Evolutionary conservation across 2,329 filamentous ascomycete species (phyloP).

Genomic region (Epichloe elymi): DNA sequence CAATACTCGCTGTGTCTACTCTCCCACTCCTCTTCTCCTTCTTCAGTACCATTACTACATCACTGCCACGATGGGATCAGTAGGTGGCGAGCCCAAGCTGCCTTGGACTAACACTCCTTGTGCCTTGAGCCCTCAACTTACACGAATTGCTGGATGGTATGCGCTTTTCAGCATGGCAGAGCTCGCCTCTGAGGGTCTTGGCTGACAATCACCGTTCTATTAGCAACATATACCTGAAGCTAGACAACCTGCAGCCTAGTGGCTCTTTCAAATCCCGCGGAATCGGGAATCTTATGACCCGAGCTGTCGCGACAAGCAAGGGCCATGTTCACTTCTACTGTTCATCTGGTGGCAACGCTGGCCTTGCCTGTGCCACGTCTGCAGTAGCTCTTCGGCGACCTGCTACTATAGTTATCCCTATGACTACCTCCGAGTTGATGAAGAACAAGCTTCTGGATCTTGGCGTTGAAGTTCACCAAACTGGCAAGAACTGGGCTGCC

Average conservation of each 20-base stretch:
- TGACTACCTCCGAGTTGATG: conserved; percentile 53
- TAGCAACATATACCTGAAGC: conserved; percentile 70
- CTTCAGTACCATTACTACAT: neutral
- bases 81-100: conserved; percentile 23
- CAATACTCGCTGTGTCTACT: neutral
- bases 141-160: conserved; percentile 59
- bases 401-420: conserved; percentile 64
- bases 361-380: conserved; percentile 66
- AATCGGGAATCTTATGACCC: conserved; percentile 55
- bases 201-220: neutral
- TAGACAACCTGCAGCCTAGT: conserved; percentile 73
- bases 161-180: conserved; percentile 10
- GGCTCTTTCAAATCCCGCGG: conserved; percentile 79
- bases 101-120: conserved; percentile 65
- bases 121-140: conserved; percentile 52
- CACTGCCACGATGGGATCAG: conserved; percentile 26
- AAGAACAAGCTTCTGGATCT: conserved; percentile 55
- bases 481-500: conserved; percentile 54
- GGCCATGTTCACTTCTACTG: conserved; percentile 57
- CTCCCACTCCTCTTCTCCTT: neutral
- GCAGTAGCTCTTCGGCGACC: conserved; percentile 49
- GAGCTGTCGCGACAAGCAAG: conserved; percentile 19
- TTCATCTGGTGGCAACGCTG: conserved; percentile 72
- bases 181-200: neutral
- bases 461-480: conserved; percentile 55